Percentiles rank a stretch among this genome's conserved stretches.
phyloP scores from a whole-genome alignment of 306 rosid species.

The Neltuma alba region DNA sequence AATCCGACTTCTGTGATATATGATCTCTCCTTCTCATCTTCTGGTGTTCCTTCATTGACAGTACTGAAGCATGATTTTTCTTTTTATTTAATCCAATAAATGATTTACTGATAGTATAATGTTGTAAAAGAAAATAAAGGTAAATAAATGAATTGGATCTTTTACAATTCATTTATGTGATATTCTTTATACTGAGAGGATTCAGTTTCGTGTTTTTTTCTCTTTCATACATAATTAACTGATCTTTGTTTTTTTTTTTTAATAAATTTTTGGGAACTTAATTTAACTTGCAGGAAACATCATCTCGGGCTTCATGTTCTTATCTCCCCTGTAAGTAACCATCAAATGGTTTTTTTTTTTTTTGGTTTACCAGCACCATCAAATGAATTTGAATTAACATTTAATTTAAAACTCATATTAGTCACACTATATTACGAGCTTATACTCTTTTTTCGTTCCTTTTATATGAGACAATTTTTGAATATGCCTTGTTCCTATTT shows the following conservation, averaged over 20 bases:
- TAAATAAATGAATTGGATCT: neutral
- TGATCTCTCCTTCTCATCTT: neutral
- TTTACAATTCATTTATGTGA: neutral
- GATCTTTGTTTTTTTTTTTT: neutral
- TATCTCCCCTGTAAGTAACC: conserved; percentile 76
- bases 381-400: neutral
- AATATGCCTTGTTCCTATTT: too few species aligned
- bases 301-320: conserved; percentile 70
- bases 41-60: neutral
- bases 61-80: neutral
- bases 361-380: too few species aligned
- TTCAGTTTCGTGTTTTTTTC: neutral
- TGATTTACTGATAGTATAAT: neutral
- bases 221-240: neutral
- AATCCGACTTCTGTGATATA: neutral
- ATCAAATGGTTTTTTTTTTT: too few species aligned
- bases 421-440: neutral
- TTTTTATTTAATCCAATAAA: neutral
- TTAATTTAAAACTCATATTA: neutral
- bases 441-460: too few species aligned
- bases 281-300: conserved; percentile 73
- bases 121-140: neutral
- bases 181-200: neutral
- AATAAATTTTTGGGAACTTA: neutral
- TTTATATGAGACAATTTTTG: too few species aligned